A percentile compares a stretch with the other conserved stretches of the same genome.
phyloP scores from a whole-genome alignment of 176 grass and related monocot species.

The Eragrostis nindensis region DNA sequence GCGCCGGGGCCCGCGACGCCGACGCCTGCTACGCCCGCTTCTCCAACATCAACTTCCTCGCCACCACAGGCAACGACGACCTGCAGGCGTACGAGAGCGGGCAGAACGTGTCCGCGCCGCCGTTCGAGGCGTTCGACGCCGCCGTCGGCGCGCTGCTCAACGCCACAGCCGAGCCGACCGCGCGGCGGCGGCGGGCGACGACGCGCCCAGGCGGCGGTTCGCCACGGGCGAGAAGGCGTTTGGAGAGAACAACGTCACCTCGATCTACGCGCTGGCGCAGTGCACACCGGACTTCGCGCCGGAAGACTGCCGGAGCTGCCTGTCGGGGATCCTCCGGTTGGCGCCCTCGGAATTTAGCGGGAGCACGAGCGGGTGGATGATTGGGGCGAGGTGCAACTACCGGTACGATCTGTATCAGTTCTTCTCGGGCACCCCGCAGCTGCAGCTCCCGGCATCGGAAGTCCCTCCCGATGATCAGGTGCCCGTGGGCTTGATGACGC shows the following conservation, averaged over 20 bases:
- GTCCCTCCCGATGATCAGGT: background rate
- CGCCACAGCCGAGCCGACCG: conserved; percentile 37
- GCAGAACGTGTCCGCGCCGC: conserved; percentile 30
- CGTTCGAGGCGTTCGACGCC: conserved; percentile 10
- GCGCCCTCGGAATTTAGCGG: background rate
- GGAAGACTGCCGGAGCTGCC: conserved; percentile 33
- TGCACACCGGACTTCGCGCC: conserved; percentile 56
- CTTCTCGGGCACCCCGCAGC: background rate
- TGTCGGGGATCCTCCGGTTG: rapidly evolving
- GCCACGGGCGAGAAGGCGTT: conserved; percentile 34
- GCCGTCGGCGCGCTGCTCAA: conserved; percentile 16
- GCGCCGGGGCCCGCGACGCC: conserved; percentile 6
- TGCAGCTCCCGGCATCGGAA: conserved; percentile 19
- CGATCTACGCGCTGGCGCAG: conserved; percentile 53
- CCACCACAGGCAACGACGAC: background rate
- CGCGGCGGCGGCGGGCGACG: background rate
- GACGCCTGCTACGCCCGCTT: conserved; percentile 37
- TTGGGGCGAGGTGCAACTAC: conserved; percentile 22
- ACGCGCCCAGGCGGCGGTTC: conserved; percentile 41
- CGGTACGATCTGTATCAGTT: conserved; percentile 23
- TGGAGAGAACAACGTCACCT: background rate
- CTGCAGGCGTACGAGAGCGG: rapidly evolving
- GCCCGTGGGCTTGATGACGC: too few species aligned
- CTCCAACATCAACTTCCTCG: conserved; percentile 42
- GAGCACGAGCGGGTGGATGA: background rate